Conservation (phyloP, 2,329 filamentous ascomycete species). For the Neonectria faginata region DNA sequence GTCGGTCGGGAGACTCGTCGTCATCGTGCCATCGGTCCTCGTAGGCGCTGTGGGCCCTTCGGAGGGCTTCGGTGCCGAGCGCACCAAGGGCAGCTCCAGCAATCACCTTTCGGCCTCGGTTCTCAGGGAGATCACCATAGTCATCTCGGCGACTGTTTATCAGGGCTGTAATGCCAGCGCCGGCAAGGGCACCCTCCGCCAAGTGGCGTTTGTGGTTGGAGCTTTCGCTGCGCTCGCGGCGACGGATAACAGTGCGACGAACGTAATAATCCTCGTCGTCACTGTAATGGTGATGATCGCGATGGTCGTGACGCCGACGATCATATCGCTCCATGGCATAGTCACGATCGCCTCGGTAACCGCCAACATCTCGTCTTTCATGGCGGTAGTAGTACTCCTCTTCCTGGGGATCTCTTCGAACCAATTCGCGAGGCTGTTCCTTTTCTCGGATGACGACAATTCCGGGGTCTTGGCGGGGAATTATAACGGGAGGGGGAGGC, state of each 20-base stretch:
- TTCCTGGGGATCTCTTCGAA: conserved; percentile 52
- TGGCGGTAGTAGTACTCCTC: conserved; percentile 67
- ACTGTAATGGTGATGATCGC: conserved; percentile 58
- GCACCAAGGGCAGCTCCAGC: conserved; percentile 73
- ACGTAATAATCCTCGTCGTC: conserved; percentile 63
- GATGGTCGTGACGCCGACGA: conserved; percentile 56
- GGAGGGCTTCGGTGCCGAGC: conserved; percentile 70
- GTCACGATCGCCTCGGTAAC: conserved; percentile 49
- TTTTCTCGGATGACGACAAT: conserved; percentile 59
- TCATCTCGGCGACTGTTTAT: conserved; percentile 65
- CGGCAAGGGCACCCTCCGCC: conserved; percentile 73
- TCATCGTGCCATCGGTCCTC: conserved; percentile 62
- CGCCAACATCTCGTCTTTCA: conserved; percentile 57
- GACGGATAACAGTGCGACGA: conserved; percentile 60
- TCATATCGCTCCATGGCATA: conserved; percentile 53
- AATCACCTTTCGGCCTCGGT: conserved; percentile 68
- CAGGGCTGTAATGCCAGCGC: conserved; percentile 71
- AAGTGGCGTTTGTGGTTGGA: conserved; percentile 69
- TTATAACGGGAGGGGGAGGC: conserved; percentile 62
- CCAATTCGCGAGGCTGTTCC: conserved; percentile 54
- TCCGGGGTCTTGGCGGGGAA: conserved; percentile 59
- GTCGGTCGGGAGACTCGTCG: conserved; percentile 54
- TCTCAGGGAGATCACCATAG: conserved; percentile 61
- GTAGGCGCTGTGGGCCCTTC: conserved; percentile 71
- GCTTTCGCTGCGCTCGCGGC: conserved; percentile 63